Percentiles rank a stretch among this genome's conserved stretches.
Conservation (phyloP, 345 rosid genomes). For the Odontarrhena argentea region DNA sequence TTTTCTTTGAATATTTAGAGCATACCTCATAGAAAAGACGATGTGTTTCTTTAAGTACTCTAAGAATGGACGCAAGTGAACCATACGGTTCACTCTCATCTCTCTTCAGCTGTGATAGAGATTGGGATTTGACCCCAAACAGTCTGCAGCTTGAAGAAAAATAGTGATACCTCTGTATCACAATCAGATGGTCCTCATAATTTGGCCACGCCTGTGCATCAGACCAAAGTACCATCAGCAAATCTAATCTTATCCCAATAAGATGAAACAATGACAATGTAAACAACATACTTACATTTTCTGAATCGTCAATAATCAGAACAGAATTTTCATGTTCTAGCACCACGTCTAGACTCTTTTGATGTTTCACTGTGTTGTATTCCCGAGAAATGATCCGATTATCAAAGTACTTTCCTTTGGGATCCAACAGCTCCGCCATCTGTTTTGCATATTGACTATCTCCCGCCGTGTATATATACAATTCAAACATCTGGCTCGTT, state of each 20-base stretch:
- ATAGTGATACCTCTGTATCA: slow-evolving; percentile 90
- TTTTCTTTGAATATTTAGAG: neutral
- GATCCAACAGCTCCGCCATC: slow-evolving; percentile 94
- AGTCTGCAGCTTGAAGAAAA: slow-evolving; percentile 93
- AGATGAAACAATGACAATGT: neutral
- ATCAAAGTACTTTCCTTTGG: slow-evolving; percentile 63
- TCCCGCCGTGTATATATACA: slow-evolving; percentile 95
- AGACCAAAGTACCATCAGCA: slow-evolving; percentile 28
- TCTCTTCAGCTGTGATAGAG: slow-evolving; percentile 72
- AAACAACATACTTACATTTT: slow-evolving; percentile 52
- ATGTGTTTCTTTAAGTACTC: slow-evolving; percentile 61
- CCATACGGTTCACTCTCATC: slow-evolving; percentile 83
- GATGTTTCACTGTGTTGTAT: slow-evolving; percentile 84
- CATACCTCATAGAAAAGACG: slow-evolving; percentile 63
- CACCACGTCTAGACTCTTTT: slow-evolving; percentile 86
- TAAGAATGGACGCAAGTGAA: slow-evolving; percentile 70
- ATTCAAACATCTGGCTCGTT: slow-evolving; percentile 83
- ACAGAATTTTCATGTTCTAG: slow-evolving; percentile 85
- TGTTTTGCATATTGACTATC: slow-evolving; percentile 75
- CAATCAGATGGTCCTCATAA: slow-evolving; percentile 79
- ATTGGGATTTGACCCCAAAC: slow-evolving; percentile 62
- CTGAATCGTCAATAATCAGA: slow-evolving; percentile 89
- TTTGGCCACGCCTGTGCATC: slow-evolving; percentile 69
- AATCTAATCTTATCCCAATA: neutral
- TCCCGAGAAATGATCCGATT: slow-evolving; percentile 80